Evolutionary conservation across 164 flowering plant species (phyloP).

Genomic region (Stephania cephalantha): DNA sequence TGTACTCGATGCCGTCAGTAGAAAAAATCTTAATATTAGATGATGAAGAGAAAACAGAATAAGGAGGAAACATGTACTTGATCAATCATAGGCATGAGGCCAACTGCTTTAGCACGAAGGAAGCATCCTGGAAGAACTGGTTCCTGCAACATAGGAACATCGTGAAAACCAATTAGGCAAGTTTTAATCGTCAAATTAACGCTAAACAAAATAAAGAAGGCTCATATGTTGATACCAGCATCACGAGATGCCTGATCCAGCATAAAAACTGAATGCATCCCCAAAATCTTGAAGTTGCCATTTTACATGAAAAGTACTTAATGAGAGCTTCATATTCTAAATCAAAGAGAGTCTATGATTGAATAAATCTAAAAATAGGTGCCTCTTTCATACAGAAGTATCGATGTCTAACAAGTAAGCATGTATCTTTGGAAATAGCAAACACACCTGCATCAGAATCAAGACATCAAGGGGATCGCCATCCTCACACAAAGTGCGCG

Average conservation of each 20-base stretch:
- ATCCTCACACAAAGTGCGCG: conserved; percentile 89
- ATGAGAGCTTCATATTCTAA: not conserved
- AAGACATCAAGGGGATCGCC: conserved; percentile 86
- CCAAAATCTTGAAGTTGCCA: not conserved
- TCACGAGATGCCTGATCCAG: not conserved
- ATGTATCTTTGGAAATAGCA: not conserved
- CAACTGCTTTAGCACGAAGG: conserved; percentile 78
- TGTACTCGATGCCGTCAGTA: conserved; percentile 19
- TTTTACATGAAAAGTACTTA: not conserved
- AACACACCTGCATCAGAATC: conserved; percentile 75
- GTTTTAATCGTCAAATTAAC: not conserved
- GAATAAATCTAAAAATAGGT: not conserved
- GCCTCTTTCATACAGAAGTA: not conserved
- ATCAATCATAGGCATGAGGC: conserved; percentile 90
- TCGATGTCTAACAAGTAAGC: not conserved
- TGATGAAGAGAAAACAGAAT: not conserved
- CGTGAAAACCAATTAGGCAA: conserved; percentile 1
- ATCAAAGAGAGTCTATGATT: not conserved
- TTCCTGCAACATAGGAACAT: conserved; percentile 37
- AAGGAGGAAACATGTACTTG: conserved; percentile 32
- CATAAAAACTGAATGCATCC: not conserved
- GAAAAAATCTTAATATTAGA: not conserved
- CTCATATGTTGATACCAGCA: not conserved
- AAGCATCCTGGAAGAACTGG: conserved; percentile 82
- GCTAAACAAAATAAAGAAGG: not conserved